Evolutionary conservation across 331 rosid genomes (phyloP), one percentile per base, ranked within the genome.

Genomic region (Malus hybrid): DNA sequence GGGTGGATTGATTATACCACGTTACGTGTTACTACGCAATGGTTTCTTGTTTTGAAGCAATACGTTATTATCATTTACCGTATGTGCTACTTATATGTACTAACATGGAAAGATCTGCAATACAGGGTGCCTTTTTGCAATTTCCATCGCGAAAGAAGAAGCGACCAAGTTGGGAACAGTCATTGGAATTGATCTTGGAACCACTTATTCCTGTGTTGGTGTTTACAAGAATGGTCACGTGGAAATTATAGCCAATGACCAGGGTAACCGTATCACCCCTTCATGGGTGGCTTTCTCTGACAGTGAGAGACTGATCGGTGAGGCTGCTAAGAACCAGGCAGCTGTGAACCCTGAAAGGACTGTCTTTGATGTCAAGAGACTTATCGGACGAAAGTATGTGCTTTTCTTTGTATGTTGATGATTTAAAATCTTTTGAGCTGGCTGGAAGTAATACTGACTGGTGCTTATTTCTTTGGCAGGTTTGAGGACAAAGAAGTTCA

Each of bases 281-380:
- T 93, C 98, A 1, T 93, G 98, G 97, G 98, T 93, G 57, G 94
- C 82, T 34, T 93, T 93, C 86, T 83, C 90, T 0, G 98, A 93
- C 72, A 69, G 84, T 30, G 98, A 93, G 83, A 93, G 98, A 73
- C 74, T 93, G 78, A 91, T 91, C 0, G 97, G 97, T 33, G 97
- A 91, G 90, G 98, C 98, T 75, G 98, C 98, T 4, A 93, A 93
- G 90, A 93, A 93, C 80, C 98, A 81, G 85, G 96, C 96, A 63
- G 97, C 98, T 62, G 96, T 89, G 66, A 93, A 93, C 77, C 79
- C 93, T 0, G 98, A 93, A 33, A 89, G 98, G 84, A 93, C 97
- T 48, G 24, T 93, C 73, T 93, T 93, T 76, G 97, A 93, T 56
- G 96, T 93, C 73, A 93, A 93, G 88, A 90, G 97, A 70, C 96